Percentiles rank a stretch among this genome's conserved stretches.
Evolutionary conservation across 1,284 basidiomycete genomes (phyloP).

Genomic region (Trichosporon sp.): DNA sequence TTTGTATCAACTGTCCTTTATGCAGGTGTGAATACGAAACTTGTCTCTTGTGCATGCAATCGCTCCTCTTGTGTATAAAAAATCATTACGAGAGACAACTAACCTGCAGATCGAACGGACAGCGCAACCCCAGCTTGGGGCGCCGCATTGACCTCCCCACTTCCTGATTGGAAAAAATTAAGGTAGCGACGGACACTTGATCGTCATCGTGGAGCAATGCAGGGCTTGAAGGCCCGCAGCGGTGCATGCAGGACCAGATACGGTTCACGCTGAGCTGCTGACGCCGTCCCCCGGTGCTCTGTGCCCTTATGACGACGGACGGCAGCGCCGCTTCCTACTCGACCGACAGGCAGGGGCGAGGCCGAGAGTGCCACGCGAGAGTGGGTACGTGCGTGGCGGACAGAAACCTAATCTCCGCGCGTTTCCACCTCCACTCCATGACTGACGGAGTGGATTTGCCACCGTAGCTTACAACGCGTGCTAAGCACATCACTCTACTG

Average conservation of each 20-base stretch:
- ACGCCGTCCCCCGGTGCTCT: not conserved
- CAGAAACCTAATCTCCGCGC: not conserved
- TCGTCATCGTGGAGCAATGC: not conserved
- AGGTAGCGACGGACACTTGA: not conserved
- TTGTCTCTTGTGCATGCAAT: not conserved
- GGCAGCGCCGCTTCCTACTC: not conserved
- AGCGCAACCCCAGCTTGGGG: not conserved
- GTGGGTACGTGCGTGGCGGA: not conserved
- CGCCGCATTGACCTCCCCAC: not conserved
- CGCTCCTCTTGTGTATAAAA: not conserved
- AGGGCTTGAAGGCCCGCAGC: not conserved
- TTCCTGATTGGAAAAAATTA: not conserved
- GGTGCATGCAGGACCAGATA: not conserved
- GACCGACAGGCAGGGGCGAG: not conserved
- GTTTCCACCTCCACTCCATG: not conserved
- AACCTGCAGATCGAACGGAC: too few species aligned
- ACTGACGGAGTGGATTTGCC: not conserved
- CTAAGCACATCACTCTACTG: not conserved
- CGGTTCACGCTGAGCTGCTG: not conserved
- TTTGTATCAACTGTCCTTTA: constrained; percentile 14
- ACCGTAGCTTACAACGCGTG: not conserved
- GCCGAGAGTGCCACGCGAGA: not conserved
- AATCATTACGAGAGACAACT: not conserved
- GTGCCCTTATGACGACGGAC: not conserved
- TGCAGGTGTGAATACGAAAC: constrained; percentile 9